These are phyloP conservation scores for Pseudopyrenochaeta lycopersici DNA, from an alignment of 2,329 filamentous ascomycete genomes.

Conservation along the genomic window DNA sequence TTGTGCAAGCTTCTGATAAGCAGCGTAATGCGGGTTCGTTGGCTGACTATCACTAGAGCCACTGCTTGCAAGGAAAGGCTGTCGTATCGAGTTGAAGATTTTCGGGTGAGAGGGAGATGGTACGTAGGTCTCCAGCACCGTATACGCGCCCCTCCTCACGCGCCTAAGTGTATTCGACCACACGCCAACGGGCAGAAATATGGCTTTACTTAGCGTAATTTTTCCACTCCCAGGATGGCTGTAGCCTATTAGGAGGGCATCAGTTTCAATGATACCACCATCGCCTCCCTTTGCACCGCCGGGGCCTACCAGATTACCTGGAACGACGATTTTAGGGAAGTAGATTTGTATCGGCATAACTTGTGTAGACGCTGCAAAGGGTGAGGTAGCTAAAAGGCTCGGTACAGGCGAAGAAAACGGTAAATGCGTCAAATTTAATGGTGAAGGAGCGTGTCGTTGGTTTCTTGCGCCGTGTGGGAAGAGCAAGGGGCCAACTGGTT, in stretches of 20 bases:
- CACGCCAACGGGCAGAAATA: conserved; percentile 35
- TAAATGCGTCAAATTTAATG: conserved; percentile 8
- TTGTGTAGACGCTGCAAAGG: conserved; percentile 10
- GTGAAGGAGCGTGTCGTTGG: conserved; percentile 20
- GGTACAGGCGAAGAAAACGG: conserved; percentile 16
- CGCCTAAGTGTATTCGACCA: conserved; percentile 25
- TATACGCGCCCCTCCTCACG: conserved; percentile 16
- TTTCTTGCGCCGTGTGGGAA: conserved; percentile 15
- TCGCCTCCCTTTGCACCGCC: conserved; percentile 11
- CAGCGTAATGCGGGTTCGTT: conserved; percentile 17
- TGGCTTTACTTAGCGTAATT: conserved; percentile 26
- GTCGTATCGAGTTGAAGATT: not conserved
- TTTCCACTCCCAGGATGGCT: conserved; percentile 10
- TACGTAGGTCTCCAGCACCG: conserved; percentile 35
- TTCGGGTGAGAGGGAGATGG: not conserved
- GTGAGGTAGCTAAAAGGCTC: conserved; percentile 20
- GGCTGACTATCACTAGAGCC: not conserved
- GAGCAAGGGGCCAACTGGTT: not conserved
- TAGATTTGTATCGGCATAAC: conserved; percentile 41
- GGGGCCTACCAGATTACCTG: conserved; percentile 15
- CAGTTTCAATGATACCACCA: conserved; percentile 22
- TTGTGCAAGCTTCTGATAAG: conserved; percentile 30
- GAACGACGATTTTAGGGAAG: conserved; percentile 29
- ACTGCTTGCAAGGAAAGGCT: not conserved
- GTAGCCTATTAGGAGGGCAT: conserved; percentile 41